These are phyloP conservation scores for Pelargonium nanum DNA, from an alignment of 345 rosid species.

Conservation along the genomic window DNA sequence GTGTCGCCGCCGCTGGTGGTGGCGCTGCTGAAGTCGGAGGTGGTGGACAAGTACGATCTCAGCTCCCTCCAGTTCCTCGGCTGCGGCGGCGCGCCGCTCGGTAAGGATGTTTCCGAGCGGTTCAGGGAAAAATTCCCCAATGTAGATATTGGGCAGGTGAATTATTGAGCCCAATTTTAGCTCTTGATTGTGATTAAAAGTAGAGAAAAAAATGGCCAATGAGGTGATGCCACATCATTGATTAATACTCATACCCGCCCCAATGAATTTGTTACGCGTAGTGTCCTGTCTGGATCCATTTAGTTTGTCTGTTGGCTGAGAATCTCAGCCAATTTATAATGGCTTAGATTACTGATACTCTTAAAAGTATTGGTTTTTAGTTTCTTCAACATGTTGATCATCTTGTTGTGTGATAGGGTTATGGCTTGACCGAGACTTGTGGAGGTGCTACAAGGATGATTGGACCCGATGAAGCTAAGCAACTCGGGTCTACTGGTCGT, in stretches of 20 bases:
- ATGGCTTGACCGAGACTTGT: conserved; percentile 82
- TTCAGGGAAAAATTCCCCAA: conserved; percentile 44
- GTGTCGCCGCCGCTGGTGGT: conserved; percentile 79
- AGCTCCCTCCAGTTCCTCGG: conserved; percentile 47
- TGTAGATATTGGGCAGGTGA: conserved; percentile 61
- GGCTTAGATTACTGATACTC: too few species aligned
- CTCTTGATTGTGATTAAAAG: too few species aligned
- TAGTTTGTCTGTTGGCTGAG: too few species aligned
- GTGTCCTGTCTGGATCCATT: too few species aligned
- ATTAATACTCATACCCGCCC: too few species aligned
- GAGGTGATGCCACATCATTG: too few species aligned
- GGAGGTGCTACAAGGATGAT: conserved; percentile 37
- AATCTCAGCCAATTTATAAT: too few species aligned
- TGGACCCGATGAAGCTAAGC: conserved; percentile 42
- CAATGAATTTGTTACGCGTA: too few species aligned
- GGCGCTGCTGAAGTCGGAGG: conserved; percentile 52
- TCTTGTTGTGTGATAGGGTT: conserved; percentile 36
- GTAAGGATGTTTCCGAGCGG: conserved; percentile 32
- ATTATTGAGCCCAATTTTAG: not conserved
- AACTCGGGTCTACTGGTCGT: conserved; percentile 58
- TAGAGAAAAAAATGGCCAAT: too few species aligned
- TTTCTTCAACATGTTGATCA: too few species aligned
- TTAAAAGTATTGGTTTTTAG: too few species aligned
- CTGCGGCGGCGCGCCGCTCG: conserved; percentile 79
- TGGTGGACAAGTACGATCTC: conserved; percentile 53